These are phyloP conservation scores for Sugiyamaella floridensis DNA, from an alignment of 805 yeast species.

Conservation along the genomic window DNA sequence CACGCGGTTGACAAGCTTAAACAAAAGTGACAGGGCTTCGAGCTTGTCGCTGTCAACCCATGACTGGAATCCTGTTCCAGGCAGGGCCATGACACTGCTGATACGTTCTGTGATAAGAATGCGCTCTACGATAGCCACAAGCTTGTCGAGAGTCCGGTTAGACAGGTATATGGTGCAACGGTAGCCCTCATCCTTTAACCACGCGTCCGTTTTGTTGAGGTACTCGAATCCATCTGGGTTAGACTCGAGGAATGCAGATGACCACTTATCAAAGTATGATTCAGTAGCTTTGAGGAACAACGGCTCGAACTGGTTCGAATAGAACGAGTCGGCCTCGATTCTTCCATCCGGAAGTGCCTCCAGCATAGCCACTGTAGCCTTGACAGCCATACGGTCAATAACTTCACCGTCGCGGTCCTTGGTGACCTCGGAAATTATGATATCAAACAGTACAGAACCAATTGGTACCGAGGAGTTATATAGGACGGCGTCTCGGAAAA, in stretches of 20 bases:
- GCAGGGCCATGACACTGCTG: slow-evolving; percentile 45
- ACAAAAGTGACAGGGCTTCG: slow-evolving; percentile 42
- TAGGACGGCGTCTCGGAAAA: slow-evolving; percentile 58
- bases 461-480: slow-evolving; percentile 43
- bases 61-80: slow-evolving; percentile 48
- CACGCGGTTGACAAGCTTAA: slow-evolving; percentile 45
- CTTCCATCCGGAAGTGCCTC: slow-evolving; percentile 38
- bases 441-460: slow-evolving; percentile 43
- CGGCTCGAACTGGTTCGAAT: slow-evolving; percentile 61
- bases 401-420: slow-evolving; percentile 51
- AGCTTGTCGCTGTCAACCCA: slow-evolving; percentile 48
- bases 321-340: slow-evolving; percentile 44
- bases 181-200: slow-evolving; percentile 57
- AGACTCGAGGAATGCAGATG: slow-evolving; percentile 39
- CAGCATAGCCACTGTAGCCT: slow-evolving; percentile 60
- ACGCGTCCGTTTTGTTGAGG: slow-evolving; percentile 42
- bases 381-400: slow-evolving; percentile 51
- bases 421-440: slow-evolving; percentile 50
- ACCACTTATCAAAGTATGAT: slow-evolving; percentile 45
- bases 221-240: slow-evolving; percentile 47
- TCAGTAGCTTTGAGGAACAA: slow-evolving; percentile 48
- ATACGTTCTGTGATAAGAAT: slow-evolving; percentile 52
- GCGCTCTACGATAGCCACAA: slow-evolving; percentile 50
- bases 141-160: slow-evolving; percentile 44
- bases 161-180: slow-evolving; percentile 52